These are phyloP conservation scores for Lasiodiplodia theobromae DNA, from an alignment of 2,329 filamentous ascomycete genomes.

Conservation along the genomic window DNA sequence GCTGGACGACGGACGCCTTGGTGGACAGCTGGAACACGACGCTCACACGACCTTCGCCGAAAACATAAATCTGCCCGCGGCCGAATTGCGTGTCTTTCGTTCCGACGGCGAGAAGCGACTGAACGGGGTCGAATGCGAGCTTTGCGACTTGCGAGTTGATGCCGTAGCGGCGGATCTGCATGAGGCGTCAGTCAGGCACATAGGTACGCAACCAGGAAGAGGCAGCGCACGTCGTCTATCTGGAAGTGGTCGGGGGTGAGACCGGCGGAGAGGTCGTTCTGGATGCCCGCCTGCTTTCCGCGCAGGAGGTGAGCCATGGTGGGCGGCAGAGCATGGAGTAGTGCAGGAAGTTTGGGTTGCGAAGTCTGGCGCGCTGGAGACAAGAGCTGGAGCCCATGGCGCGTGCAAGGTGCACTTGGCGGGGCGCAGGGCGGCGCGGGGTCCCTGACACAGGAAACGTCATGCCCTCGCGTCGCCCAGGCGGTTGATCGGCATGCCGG, in stretches of 20 bases:
- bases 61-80: constrained; percentile 85
- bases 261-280: constrained; percentile 85
- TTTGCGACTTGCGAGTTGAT: constrained; percentile 73
- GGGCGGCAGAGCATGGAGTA: constrained; percentile 26
- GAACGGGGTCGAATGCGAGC: constrained; percentile 89
- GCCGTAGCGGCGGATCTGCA: constrained; percentile 73
- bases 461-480: constrained; percentile 24
- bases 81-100: constrained; percentile 88
- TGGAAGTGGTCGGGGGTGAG: constrained; percentile 79
- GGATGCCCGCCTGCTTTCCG: constrained; percentile 91
- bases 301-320: constrained; percentile 86
- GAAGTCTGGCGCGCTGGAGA: background rate
- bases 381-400: constrained; percentile 6
- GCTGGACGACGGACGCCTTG: constrained; percentile 74
- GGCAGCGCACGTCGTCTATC: constrained; percentile 73
- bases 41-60: constrained; percentile 81
- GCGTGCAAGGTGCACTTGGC: constrained; percentile 22
- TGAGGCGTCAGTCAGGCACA: constrained; percentile 32
- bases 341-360: constrained; percentile 14
- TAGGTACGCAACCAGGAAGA: constrained; percentile 35
- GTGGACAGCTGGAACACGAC: constrained; percentile 75
- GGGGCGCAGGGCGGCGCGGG: constrained; percentile 23
- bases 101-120: constrained; percentile 90
- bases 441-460: constrained; percentile 20
- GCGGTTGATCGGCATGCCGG: constrained; percentile 21